Base-by-base conservation (phyloP, 1,284 basidiomycete species). In the Trichosporon sp. region DNA sequence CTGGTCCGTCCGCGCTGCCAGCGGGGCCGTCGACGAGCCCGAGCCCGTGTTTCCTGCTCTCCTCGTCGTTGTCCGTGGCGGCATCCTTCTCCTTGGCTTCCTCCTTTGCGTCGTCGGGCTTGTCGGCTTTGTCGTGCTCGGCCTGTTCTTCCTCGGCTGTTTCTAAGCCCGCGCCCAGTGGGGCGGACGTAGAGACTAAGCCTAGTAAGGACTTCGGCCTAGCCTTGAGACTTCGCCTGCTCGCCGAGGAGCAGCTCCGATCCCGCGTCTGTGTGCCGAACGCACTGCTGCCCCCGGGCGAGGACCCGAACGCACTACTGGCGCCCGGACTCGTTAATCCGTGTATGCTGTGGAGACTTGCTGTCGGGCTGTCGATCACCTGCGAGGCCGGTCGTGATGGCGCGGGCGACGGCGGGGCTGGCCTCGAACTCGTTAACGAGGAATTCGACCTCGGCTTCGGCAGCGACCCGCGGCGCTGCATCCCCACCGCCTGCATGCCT, bases 351-450 rank as follows among this genome's bases (percentile, higher is more conserved):
- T 68, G 67, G 5, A 67, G 67, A 23, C 65, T 67, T 12, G 65
- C 31, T 15, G 64, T 44, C 0, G 69, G 66, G 31, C 27, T 29
- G 47, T 60, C 65, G 65, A 75, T 62, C 35, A 76, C 67, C 62
- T 77, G 73, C 0, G 77, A 78, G 13, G 56, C 56, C 2, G 78
- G 80, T 1, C 80, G 73, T 11, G 77, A 78, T 15, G 70, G 69
- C 2, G 77, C 77, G 0, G 80, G 80, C 0, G 76, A 78, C 2
- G 77, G 74, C 15, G 80, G 80, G 7, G 80, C 80, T 1, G 79
- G 78, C n/a, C 80, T 75, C 35, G 73, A 71, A 7, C 76, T 75
- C 8, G 75, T 74, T 15, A 81, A 71, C 0, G 66, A 65, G 8
- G 64, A 70, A 64, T 73, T 71, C 6, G 75, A 75, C 25, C 76